phyloP scores from a whole-genome alignment of 192 early-diverging fungal species.

The Jimgerdemannia flammicorona region DNA sequence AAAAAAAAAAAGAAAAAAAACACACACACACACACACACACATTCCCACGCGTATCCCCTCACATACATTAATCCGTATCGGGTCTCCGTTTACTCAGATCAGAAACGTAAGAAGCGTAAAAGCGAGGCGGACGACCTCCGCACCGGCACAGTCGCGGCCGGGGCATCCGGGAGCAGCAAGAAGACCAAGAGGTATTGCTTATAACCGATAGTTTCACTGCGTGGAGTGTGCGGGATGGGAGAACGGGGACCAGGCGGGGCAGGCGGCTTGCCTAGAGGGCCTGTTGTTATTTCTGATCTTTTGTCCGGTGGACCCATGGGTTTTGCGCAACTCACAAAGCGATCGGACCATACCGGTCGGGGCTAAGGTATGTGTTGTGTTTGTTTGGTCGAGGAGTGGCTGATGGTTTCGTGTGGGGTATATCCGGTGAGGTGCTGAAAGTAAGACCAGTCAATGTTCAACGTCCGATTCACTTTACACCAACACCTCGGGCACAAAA shows the following conservation, averaged over 20 bases:
- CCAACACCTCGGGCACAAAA: background rate
- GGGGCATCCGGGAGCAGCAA: conserved; percentile 13
- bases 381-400: background rate
- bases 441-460: too few relatives aligned
- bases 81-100: conserved; percentile 11
- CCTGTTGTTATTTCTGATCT: background rate
- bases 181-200: conserved; percentile 29
- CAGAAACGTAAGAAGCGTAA: conserved; percentile 31
- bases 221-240: background rate
- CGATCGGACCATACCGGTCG: conserved; percentile 3
- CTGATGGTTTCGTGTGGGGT: too few relatives aligned
- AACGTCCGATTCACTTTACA: too few relatives aligned
- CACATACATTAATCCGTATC: background rate
- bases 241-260: background rate
- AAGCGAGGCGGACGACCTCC: conserved; percentile 18
- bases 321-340: conserved; percentile 2
- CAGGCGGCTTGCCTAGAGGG: background rate
- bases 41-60: too few relatives aligned
- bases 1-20: conserved; percentile 2
- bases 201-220: background rate
- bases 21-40: too few relatives aligned
- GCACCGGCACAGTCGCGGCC: background rate
- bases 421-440: too few relatives aligned
- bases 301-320: background rate
- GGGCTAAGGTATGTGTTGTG: conserved; percentile 5